Percentiles rank a stretch among this genome's conserved stretches.
Evolutionary conservation across 225 moss, liverwort and hornwort genomes (phyloP).

Genomic region (Antitrichia curtipendula): DNA sequence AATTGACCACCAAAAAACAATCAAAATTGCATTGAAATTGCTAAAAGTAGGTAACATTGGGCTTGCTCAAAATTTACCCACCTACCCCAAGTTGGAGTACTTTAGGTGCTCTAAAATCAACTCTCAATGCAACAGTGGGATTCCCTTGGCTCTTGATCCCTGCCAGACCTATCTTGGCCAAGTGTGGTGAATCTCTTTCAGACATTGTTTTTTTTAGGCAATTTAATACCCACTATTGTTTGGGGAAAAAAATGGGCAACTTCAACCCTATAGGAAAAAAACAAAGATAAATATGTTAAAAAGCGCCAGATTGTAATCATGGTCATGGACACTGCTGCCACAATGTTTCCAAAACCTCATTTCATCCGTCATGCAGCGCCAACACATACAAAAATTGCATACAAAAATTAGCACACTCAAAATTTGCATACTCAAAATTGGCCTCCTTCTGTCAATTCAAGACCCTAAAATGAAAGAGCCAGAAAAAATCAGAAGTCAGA

Average conservation of each 20-base stretch:
- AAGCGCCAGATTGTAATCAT: no score
- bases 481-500: not conserved
- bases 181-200: not conserved
- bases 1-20: no score
- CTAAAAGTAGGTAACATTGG: accelerated
- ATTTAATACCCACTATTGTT: not conserved
- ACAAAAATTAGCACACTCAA: no score
- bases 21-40: not conserved
- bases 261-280: no score
- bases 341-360: not conserved
- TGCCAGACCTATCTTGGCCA: no score
- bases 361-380: no score
- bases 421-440: not conserved
- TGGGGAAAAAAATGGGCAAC: not conserved
- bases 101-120: no score
- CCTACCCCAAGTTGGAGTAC: no score
- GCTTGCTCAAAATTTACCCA: no score
- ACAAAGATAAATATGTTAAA: not conserved
- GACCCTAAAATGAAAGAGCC: not conserved
- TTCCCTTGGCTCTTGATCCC: no score
- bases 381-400: not conserved
- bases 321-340: accelerated
- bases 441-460: not conserved
- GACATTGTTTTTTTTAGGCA: not conserved
- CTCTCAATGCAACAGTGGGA: no score